These are phyloP conservation scores for Hyaloscypha bicolor DNA, from an alignment of 495 filamentous ascomycete species.

Conservation along the genomic window DNA sequence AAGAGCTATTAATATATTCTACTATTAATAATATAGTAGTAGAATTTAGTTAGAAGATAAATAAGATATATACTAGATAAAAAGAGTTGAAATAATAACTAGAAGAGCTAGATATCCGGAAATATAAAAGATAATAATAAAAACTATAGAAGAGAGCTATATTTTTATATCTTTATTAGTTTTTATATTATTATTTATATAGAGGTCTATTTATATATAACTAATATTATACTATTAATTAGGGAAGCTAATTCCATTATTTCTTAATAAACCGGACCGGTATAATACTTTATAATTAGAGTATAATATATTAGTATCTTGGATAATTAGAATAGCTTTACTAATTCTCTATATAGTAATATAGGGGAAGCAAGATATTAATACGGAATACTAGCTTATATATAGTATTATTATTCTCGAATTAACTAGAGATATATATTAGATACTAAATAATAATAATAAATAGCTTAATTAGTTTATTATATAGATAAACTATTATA, in stretches of 20 bases:
- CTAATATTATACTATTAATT: conserved; percentile 10
- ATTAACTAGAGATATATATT: too few relatives aligned
- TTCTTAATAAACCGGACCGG: conserved; percentile 59
- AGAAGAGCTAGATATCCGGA: too few relatives aligned
- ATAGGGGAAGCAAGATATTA: conserved; percentile 71
- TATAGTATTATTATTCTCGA: too few relatives aligned
- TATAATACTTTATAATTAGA: neutral
- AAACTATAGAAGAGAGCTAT: neutral
- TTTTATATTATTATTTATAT: too few relatives aligned
- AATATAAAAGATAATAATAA: too few relatives aligned
- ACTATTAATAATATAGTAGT: neutral
- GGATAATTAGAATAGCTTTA: conserved; percentile 18
- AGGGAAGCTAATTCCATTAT: conserved; percentile 39
- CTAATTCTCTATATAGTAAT: conserved; percentile 72
- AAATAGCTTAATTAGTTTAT: too few relatives aligned
- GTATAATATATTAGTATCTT: conserved; percentile 14
- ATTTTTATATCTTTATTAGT: neutral
- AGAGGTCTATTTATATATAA: too few relatives aligned
- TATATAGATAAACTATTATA: too few relatives aligned
- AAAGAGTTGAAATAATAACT: too few relatives aligned
- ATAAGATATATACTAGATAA: neutral
- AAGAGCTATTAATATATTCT: too few relatives aligned
- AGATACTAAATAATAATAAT: too few relatives aligned
- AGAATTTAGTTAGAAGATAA: neutral
- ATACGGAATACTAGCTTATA: neutral